Evolutionary conservation across 495 filamentous ascomycete genomes (phyloP).

Genomic region (Annulohypoxylon moriforme): DNA sequence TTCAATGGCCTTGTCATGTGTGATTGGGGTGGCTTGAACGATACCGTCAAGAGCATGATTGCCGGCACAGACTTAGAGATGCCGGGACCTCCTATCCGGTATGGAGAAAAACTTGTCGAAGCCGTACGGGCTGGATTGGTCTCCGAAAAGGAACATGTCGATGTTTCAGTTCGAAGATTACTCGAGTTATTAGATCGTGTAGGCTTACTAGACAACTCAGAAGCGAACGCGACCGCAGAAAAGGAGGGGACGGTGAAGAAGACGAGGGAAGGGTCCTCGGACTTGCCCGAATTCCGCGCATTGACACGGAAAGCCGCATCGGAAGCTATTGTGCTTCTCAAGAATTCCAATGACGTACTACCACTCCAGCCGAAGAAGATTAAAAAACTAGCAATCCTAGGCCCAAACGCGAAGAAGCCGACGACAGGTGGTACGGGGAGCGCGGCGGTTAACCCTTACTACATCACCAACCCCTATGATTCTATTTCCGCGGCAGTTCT

Average conservation of each 20-base stretch:
- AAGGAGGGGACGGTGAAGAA: too few relatives aligned
- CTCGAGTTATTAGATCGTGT: too few relatives aligned
- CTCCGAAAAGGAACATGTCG: too few relatives aligned
- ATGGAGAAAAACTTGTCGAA: too few relatives aligned
- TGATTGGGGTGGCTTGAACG: conserved; percentile 1
- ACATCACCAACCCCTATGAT: too few relatives aligned
- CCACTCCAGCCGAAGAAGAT: neutral
- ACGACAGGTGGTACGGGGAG: conserved; percentile 3
- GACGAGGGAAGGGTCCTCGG: neutral
- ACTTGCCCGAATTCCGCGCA: neutral
- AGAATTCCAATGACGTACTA: neutral
- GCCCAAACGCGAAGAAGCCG: neutral
- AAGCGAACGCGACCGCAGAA: too few relatives aligned
- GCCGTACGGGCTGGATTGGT: too few relatives aligned
- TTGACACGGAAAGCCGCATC: neutral
- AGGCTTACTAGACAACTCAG: too few relatives aligned
- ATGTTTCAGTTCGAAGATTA: too few relatives aligned
- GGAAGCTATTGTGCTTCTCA: neutral
- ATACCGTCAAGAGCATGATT: neutral
- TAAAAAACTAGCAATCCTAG: neutral
- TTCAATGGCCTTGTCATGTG: neutral
- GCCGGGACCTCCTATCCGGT: too few relatives aligned
- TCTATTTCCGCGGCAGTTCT: too few relatives aligned
- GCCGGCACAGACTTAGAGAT: neutral
- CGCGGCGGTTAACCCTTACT: neutral